Percentiles rank a stretch among this genome's conserved stretches.
phyloP scores from a whole-genome alignment of 2,329 filamentous ascomycete species.

The Fusarium continuum region DNA sequence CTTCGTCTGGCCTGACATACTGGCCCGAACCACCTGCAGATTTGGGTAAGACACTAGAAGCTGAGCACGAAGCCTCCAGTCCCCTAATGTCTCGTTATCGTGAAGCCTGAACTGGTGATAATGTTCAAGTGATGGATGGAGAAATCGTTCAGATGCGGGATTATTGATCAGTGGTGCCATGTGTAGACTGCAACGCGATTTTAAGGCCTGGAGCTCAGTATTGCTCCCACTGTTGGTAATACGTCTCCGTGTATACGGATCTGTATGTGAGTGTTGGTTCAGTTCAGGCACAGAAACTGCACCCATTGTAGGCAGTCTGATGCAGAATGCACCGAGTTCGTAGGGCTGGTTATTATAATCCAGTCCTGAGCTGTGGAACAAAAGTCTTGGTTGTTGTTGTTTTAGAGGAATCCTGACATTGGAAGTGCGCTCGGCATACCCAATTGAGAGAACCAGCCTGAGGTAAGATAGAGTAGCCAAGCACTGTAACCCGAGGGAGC shows the following conservation, averaged over 20 bases:
- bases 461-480: conserved; percentile 9
- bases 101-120: conserved; percentile 4
- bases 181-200: neutral
- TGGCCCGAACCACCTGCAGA: conserved; percentile 28
- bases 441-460: conserved; percentile 4
- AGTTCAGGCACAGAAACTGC: neutral
- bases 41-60: conserved; percentile 40
- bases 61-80: conserved; percentile 23
- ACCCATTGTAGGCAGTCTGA: too few relatives aligned
- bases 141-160: conserved; percentile 5
- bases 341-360: neutral
- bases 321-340: too few relatives aligned
- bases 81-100: conserved; percentile 8
- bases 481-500: conserved; percentile 5
- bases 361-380: neutral
- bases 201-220: neutral
- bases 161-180: conserved; percentile 16
- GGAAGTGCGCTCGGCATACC: conserved; percentile 3
- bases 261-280: neutral
- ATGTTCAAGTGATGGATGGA: neutral
- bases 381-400: neutral
- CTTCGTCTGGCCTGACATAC: conserved; percentile 21
- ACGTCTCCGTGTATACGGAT: neutral
- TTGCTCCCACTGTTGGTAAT: neutral
- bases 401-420: neutral